Evolutionary conservation across 768 basidiomycete genomes (phyloP), one percentile per base, ranked within the genome.

Genomic region (Psilocybe subaeruginosa): DNA sequence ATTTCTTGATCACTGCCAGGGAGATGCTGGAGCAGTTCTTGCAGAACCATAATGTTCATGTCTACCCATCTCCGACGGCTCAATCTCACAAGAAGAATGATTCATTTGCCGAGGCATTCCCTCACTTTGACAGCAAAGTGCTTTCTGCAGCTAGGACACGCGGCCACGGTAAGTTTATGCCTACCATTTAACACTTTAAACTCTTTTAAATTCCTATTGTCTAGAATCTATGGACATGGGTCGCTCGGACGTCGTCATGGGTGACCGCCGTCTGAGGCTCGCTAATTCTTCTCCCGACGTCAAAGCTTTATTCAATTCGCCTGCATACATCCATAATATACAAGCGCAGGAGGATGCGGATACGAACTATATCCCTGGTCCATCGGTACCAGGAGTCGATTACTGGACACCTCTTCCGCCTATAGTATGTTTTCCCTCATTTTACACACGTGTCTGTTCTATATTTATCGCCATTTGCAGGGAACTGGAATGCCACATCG

Each of bases 11-110:
- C 43, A 89, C 95, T 0, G 92, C 93, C 8, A 82, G 93, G 64
- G 97, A 99, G 76, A 89, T 93, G 81, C 82, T 99, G 3, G 97
- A 99, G 70, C 92, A 95, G 69, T 98, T 91, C 78, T 74, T 99
- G 59, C 78, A 90, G 27, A 87, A 88, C 61, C 89, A 95, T 66
- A 94, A 91, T 63, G 85, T 97, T 29, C 87, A 92, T 66, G 84
- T 89, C 59, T 92, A 92, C 74, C 90, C 92, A 23, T 88, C 91
- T 29, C 84, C 89, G 14, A 88, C 89, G 7, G 84, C 87, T n/a
- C 87, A 90, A 58, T 85, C 85, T 1, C 93, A 92, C 73, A 94
- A 90, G 75, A 83, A 94, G 49, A 91, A 90, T 6, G 96, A 98
- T 70, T 94, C 95, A 1, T 96, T 97, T 70, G 90, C 95, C 35